Evolutionary conservation across 2,329 filamentous ascomycete genomes (phyloP), one percentile per base, ranked within the genome.

Genomic region (Talaromyces sp.): DNA sequence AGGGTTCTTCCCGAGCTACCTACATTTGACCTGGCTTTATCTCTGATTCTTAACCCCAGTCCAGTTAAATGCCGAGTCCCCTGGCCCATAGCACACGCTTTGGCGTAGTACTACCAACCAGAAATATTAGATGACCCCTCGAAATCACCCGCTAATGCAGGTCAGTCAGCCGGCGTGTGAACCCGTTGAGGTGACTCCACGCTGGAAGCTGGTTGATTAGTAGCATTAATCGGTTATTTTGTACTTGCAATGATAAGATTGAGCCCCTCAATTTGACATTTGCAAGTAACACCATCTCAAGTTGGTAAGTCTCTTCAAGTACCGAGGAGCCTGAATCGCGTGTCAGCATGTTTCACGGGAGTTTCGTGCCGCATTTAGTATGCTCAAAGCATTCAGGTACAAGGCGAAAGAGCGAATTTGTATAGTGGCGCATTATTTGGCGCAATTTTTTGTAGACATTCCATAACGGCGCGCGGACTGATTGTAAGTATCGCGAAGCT

Each of bases 61-160:
- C 50, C 33, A 24, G 52, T 56, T n/a, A 56, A 22, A 59, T 31
- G 31, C 37, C n/a, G 37, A 37, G 14, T 22, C 11, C 8, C 16
- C 33, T 16, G 52, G 31, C 9, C 13, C 16, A 22, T 24, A 13
- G 24, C 33, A 57, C 33, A n/a, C 56, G 37, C 37, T 31, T 27
- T n/a, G 9, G 11, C 24, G 31, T 14, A 22, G 52, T 11, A 39
- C 33, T 56, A 45, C 56, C 37, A 45, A 37, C 56, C 39, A 43
- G 19, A 33, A 11, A 45, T 45, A 58, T 27, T 13, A n/a, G 14
- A 33, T 13, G 37, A 45, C 43, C 24, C 10, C 22, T 39, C 14
- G 43, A 59, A 43, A 33, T 31, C 35, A 45, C 56, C 39, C 56
- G 37, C 56, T 59, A 59, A 59, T 59, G 56, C 56, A 59, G 56